Base-by-base conservation (phyloP, 2,329 filamentous ascomycete genomes). In the Neonectria faginata region DNA sequence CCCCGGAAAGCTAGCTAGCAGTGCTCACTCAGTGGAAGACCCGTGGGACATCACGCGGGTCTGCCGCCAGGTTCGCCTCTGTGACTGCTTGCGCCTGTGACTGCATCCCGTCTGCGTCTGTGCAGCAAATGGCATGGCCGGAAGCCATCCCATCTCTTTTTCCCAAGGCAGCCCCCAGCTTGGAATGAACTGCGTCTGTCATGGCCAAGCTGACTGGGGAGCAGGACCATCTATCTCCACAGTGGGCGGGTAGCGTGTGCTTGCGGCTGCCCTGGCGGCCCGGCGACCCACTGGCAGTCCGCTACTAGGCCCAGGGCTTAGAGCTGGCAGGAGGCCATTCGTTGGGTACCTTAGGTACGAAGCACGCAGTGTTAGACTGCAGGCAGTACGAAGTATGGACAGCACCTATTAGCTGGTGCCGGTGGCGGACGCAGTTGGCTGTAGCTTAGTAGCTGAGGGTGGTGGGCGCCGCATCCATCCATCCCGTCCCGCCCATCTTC, bases 171-270 rank as follows among this genome's bases (percentile, higher is more conserved):
- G 31, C 27, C 27, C 47, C 25, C 48, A 18, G 27, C 29, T 31
- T 51, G 48, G 48, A 51, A 51, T 51, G 48, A 51, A 51, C 48
- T 51, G 48, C 48, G 33, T 33, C 47, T 45, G 39, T 42, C 39
- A 42, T 42, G 39, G 39, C 39, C 11, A 20, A 42, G 45, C 45
- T 29, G 45, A 55, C 58, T 42, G 44, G 58, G 51, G 44, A 61
- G 16, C 39, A 42, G 39, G 45, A 39, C 52, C 48, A 57, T 57
- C 58, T 61, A 57, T 57, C 58, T 61, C 60, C 60, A 62, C 60
- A 56, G 50, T 60, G 50, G 50, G 50, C 29, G 48, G 33, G 47
- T 36, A 54, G 45, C 47, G 48, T 51, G 48, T 51, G 48, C 48
- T 51, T 51, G 48, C 48, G 48, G 48, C 48, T 51, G 48, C 48